Evolutionary conservation across 257 asterid genomes (phyloP), one percentile per base, ranked within the genome.

Genomic region (Hygrophila difformis): DNA sequence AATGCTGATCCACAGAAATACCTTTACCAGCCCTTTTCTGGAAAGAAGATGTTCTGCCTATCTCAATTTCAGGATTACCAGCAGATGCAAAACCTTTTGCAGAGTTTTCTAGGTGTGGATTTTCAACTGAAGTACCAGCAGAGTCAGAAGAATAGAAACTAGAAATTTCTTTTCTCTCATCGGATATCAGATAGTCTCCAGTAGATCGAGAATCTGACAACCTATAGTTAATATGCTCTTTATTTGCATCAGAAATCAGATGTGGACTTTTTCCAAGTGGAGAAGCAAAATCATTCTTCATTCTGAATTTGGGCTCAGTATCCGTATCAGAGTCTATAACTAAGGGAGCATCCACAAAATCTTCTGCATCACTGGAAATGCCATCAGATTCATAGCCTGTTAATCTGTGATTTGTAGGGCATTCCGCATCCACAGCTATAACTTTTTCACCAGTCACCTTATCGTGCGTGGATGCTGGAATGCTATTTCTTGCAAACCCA

Each of bases 291-390:
- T 67, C 70, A 41, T 39, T 58, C 71, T 53, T 75, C 69, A 62
- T 47, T 70, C 75, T 79, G 62, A 67, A 18, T 64, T 82, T 89
- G 0, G 80, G 67, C 49, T 77, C 93, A 20, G 84, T 75, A 37
- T 79, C 96, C 57, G 69, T 54, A 61, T 82, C 94, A 34, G 86
- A 71, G 46, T 78, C 98, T 67, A 82, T 76, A 53, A 81, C 71
- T 39, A 89, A 63, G 40, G 86, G 81, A 44, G 93, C 95, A 66
- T 84, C 97, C 62, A 79, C 70, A 31, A 64, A 85, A 68, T 72
- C 76, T 47, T 84, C 95, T 47, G 69, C 62, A 73, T 81, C 95
- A 67, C 95, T 79, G 24, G 76, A 74, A 54, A 64, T 59, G 28
- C 70, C 91, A 64, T 79, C 91, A 17, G 91, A 82, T 49, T 67